Evolutionary conservation across 768 basidiomycete species (phyloP).

Genomic region (Steccherinum ochraceum): DNA sequence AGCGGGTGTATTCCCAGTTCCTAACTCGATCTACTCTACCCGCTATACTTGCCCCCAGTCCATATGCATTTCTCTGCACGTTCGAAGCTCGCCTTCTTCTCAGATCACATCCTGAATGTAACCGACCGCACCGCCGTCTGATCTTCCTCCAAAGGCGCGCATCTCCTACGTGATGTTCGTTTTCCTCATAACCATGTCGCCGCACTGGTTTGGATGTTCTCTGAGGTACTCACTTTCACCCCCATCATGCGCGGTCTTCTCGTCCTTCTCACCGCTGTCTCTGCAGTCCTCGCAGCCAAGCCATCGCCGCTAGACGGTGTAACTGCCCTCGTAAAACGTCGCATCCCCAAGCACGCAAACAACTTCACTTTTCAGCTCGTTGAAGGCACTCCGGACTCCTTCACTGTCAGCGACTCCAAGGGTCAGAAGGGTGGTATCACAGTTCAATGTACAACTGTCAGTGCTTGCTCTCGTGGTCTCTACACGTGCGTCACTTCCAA

Average conservation of each 20-base stretch:
- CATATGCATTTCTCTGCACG: no score
- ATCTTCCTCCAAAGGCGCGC: no score
- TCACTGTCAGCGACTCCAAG: conserved; percentile 25
- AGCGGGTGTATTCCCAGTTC: no score
- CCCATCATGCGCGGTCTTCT: not conserved
- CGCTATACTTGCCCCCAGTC: no score
- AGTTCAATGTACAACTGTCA: conserved; percentile 29
- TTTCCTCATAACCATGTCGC: not conserved
- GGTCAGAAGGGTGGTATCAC: conserved; percentile 16
- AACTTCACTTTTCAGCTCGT: conserved; percentile 27
- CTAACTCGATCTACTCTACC: no score
- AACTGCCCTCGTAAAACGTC: conserved; percentile 28
- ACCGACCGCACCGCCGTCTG: no score
- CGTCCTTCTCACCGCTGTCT: conserved; percentile 2
- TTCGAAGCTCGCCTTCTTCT: no score
- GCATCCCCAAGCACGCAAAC: conserved; percentile 26
- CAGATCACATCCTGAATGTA: no score
- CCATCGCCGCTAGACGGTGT: conserved; percentile 23
- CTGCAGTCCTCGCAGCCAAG: not conserved
- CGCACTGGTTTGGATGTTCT: not conserved
- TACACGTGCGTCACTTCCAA: conserved; percentile 25
- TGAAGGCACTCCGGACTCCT: conserved; percentile 23
- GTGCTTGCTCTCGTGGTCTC: conserved; percentile 31
- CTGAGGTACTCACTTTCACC: not conserved
- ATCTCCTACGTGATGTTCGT: not conserved